A percentile compares a stretch with the other conserved stretches of the same genome.
These are phyloP conservation scores for Pythium chondricola DNA, from an alignment of 352 stramenopile genomes.

Conservation along the genomic window DNA sequence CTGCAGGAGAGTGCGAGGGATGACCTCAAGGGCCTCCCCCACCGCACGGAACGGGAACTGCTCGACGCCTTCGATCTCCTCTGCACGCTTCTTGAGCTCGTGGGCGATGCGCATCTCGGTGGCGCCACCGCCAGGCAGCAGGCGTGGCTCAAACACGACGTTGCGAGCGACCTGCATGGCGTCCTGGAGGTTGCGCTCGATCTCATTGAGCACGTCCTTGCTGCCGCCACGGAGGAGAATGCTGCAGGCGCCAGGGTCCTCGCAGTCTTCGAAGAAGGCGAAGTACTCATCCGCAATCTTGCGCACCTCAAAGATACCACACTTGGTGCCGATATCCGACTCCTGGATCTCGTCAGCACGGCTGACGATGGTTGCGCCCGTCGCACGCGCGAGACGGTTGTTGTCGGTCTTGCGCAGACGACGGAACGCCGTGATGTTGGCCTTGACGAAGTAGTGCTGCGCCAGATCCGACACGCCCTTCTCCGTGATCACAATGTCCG, in stretches of 20 bases:
- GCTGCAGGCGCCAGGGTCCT: slow-evolving; percentile 97
- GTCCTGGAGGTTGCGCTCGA: slow-evolving; percentile 99
- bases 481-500: slow-evolving; percentile 99
- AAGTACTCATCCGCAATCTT: slow-evolving; percentile 96
- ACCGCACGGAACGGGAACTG: slow-evolving; percentile 97
- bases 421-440: slow-evolving; percentile 98
- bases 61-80: slow-evolving; percentile 93
- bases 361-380: slow-evolving; percentile 97
- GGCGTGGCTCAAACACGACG: slow-evolving; percentile 96
- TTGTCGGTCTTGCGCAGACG: slow-evolving; percentile 99
- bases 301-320: slow-evolving; percentile 97
- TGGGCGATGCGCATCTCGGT: slow-evolving; percentile 99
- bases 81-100: slow-evolving; percentile 89
- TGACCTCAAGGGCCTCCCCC: slow-evolving; percentile 97
- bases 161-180: slow-evolving; percentile 99
- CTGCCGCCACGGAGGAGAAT: slow-evolving; percentile 97
- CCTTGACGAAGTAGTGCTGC: slow-evolving; percentile 99
- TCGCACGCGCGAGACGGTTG: slow-evolving; percentile 96
- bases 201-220: slow-evolving; percentile 99
- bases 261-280: slow-evolving; percentile 98
- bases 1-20: slow-evolving; percentile 97
- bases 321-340: slow-evolving; percentile 97
- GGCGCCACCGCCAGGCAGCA: slow-evolving; percentile 94
- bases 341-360: slow-evolving; percentile 98
- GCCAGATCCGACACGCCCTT: slow-evolving; percentile 99